Conservation (phyloP, 345 rosid genomes). For the Nasturtium officinale region DNA sequence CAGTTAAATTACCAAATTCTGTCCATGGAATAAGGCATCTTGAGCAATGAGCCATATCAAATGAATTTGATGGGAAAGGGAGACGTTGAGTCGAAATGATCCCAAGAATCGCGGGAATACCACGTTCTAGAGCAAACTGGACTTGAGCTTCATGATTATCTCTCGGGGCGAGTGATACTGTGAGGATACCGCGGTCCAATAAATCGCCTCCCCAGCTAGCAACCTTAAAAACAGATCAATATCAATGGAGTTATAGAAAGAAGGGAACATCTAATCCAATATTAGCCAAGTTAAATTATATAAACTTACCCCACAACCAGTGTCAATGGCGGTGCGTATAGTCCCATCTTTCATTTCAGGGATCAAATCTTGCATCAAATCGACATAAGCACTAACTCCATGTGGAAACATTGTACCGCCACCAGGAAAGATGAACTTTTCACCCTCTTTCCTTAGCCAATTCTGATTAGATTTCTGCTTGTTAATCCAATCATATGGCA, state of each 20-base stretch:
- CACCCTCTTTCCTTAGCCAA: conserved; percentile 92
- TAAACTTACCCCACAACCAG: conserved; percentile 92
- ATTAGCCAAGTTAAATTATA: neutral
- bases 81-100: conserved; percentile 96
- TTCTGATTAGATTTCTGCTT: conserved; percentile 94
- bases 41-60: conserved; percentile 99
- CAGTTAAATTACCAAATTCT: conserved; percentile 71
- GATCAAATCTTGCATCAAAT: conserved; percentile 89
- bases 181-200: conserved; percentile 82
- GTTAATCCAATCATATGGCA: conserved; percentile 98
- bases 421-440: conserved; percentile 90
- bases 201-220: conserved; percentile 99
- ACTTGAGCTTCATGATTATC: conserved; percentile 99
- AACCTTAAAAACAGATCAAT: conserved; percentile 56
- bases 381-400: conserved; percentile 95
- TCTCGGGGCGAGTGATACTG: conserved; percentile 96
- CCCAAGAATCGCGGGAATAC: conserved; percentile 96
- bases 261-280: neutral
- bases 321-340: conserved; percentile 89
- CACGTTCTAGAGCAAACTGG: conserved; percentile 97
- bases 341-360: conserved; percentile 95
- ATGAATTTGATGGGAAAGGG: conserved; percentile 93
- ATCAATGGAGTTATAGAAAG: conserved; percentile 2
- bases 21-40: conserved; percentile 99
- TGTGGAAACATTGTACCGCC: conserved; percentile 98